These are phyloP conservation scores for Suhomyces guaymorum DNA, from an alignment of 1,139 yeast genomes.

Conservation along the genomic window DNA sequence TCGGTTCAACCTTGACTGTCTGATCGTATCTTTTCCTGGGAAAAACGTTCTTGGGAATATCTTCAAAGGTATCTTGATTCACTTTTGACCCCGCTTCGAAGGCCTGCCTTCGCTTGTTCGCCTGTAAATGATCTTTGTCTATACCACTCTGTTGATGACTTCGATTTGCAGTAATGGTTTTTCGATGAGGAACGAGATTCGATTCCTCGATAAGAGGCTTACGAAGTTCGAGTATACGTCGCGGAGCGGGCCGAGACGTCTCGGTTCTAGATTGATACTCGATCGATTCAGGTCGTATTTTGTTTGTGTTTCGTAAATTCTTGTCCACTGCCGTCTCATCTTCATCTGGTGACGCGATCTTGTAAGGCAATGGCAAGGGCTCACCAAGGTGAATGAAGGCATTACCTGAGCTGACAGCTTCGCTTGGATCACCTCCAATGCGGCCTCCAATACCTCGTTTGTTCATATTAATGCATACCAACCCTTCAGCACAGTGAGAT, in stretches of 20 bases:
- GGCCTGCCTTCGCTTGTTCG: neutral
- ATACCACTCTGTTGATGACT: neutral
- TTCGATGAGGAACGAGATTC: neutral
- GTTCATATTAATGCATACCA: constrained; percentile 9
- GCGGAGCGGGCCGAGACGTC: constrained; percentile 1
- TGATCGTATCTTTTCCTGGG: neutral
- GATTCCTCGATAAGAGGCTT: constrained; percentile 3
- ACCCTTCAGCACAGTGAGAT: neutral
- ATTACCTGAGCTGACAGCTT: neutral
- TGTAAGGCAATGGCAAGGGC: constrained; percentile 41
- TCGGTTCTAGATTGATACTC: constrained; percentile 2
- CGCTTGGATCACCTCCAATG: constrained; percentile 1
- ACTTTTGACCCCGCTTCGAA: neutral
- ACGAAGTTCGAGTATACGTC: constrained; percentile 7
- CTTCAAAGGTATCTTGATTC: neutral
- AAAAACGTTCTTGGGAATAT: neutral
- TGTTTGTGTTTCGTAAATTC: constrained; percentile 11
- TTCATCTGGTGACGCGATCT: constrained; percentile 17
- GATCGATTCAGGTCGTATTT: constrained; percentile 6
- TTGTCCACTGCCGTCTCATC: constrained; percentile 22
- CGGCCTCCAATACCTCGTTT: constrained; percentile 9
- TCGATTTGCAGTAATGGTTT: neutral
- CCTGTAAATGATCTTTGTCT: neutral
- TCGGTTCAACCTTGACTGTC: neutral
- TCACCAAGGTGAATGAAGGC: constrained; percentile 26